Base-by-base conservation (phyloP, 495 filamentous ascomycete genomes). In the Elasticomyces elasticus region DNA sequence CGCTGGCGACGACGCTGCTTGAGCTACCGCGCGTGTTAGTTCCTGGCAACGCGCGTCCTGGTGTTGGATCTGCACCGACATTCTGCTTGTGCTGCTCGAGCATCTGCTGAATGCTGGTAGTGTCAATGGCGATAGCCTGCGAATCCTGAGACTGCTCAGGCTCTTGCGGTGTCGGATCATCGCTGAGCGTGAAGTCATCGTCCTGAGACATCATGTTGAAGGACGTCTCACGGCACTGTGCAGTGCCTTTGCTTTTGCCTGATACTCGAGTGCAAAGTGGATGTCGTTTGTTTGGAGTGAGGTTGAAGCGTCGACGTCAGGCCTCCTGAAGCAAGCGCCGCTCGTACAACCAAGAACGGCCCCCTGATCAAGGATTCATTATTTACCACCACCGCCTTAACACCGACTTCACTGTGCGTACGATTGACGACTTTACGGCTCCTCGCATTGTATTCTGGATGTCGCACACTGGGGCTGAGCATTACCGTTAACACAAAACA, bases 51-150 rank as follows among this genome's bases (percentile, higher is more conserved):
- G 30, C 2, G 30, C n/a, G n/a, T n/a, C 33, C 48, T 28, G 28
- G 26, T 51, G 45, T 49, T 49, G 45, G 17, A 51, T 20, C 40
- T 23, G 40, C n/a, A 19, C 45, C 20, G 12, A 55, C 45, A 9
- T 49, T 24, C n/a, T 28, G 54, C 37, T 35, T 50, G 26, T 44
- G 47, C 15, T 50, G 47, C 1, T 43, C 22, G 23, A 46, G 37
- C 19, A 35, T 12, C 2, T 22, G 15, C 19, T 52, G 38, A 20
- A 45, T 15, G 10, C 6, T 52, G 15, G 38, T 44, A 1, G 23
- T 31, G 15, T 57, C 55, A 23, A 54, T 47, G 35, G 17, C 55
- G n/a, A 54, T 47, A 22, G 17, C 37, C 23, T 52, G 50, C 1
- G 50, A 43, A 5, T 52, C 50, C 20, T 52, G 50, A 10, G 50